A percentile compares a stretch with the other conserved stretches of the same genome.
Evolutionary conservation across 1,139 yeast genomes (phyloP).

Genomic region (Geotrichum restrictum): DNA sequence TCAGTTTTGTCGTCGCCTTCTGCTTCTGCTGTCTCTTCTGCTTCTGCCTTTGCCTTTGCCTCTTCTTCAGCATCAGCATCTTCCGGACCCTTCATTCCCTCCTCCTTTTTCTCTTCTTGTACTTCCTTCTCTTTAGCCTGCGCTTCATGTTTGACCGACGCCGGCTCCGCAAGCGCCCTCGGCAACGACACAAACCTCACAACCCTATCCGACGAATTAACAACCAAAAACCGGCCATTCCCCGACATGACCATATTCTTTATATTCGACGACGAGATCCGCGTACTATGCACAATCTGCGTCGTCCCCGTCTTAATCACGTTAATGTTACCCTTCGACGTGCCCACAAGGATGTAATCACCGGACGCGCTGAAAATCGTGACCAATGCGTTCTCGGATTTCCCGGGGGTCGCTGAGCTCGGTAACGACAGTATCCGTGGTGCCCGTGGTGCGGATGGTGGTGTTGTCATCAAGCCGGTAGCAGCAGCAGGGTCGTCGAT

Average conservation of each 20-base stretch:
- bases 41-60: not conserved
- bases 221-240: slow-evolving; percentile 64
- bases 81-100: too few relatives aligned
- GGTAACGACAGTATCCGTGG: slow-evolving; percentile 3
- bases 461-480: too few relatives aligned
- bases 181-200: slow-evolving; percentile 66
- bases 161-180: slow-evolving; percentile 37
- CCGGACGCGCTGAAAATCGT: slow-evolving; percentile 46
- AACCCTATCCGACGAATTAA: slow-evolving; percentile 78
- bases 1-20: not conserved
- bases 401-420: slow-evolving; percentile 6
- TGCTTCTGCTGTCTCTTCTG: slow-evolving; percentile 28
- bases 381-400: slow-evolving; percentile 34
- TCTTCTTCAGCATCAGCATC: not conserved
- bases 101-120: too few relatives aligned
- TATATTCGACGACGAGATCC: slow-evolving; percentile 65
- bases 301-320: slow-evolving; percentile 37
- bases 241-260: slow-evolving; percentile 64
- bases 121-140: too few relatives aligned
- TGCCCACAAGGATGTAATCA: slow-evolving; percentile 61
- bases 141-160: too few relatives aligned
- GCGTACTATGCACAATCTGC: slow-evolving; percentile 47
- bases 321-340: slow-evolving; percentile 74
- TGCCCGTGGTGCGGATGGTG: not conserved
- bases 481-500: slow-evolving; percentile 17